Evolutionary conservation across 2,329 filamentous ascomycete genomes (phyloP).

Genomic region (Sporothrix dimorphospora): DNA sequence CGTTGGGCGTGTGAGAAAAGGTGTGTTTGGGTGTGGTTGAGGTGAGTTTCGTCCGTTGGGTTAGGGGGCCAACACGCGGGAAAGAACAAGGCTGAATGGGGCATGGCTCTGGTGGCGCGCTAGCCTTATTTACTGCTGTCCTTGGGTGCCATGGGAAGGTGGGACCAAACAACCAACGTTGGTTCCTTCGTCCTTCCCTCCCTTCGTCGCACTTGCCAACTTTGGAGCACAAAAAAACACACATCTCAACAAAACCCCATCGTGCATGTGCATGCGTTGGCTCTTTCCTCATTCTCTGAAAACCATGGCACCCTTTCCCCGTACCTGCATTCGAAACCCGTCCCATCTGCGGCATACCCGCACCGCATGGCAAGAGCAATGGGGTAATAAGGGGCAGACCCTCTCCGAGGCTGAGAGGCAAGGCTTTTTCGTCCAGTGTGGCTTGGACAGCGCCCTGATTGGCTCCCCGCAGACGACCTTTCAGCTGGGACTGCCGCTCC

Average conservation of each 20-base stretch:
- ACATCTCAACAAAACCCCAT: constrained; percentile 8
- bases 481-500: constrained; percentile 19
- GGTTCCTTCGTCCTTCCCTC: neutral
- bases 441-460: constrained; percentile 21
- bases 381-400: neutral
- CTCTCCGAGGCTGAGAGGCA: constrained; percentile 27
- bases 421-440: constrained; percentile 26
- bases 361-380: neutral
- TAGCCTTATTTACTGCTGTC: constrained; percentile 13
- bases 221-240: neutral
- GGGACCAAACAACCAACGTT: neutral
- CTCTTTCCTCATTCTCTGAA: neutral
- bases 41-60: neutral
- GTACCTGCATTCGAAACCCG: constrained; percentile 15
- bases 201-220: neutral
- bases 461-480: constrained; percentile 8
- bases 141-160: constrained; percentile 7
- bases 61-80: neutral
- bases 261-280: neutral
- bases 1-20: neutral
- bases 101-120: neutral
- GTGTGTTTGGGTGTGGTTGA: neutral
- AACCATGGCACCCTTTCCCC: neutral
- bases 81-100: constrained; percentile 20
- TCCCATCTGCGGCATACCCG: neutral